Evolutionary conservation across 108 stramenopile genomes (phyloP).

Genomic region (Nitzschia putrida): DNA sequence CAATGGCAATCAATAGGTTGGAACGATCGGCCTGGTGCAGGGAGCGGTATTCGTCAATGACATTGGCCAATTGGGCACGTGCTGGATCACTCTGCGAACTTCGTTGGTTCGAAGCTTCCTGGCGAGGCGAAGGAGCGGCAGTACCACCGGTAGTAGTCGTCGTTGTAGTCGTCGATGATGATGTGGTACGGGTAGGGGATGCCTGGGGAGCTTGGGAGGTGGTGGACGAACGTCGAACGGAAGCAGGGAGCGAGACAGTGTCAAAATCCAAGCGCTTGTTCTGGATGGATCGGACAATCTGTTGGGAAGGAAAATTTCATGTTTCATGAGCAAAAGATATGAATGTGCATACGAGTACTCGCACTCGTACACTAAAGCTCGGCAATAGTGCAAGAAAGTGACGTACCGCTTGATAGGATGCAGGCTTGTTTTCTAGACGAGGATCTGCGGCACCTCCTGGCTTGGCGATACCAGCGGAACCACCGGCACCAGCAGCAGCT

Average conservation of each 20-base stretch:
- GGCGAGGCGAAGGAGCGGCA: not conserved
- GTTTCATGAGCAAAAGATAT: too few relatives aligned
- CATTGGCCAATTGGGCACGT: not conserved
- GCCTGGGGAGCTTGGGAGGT: not conserved
- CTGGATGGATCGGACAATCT: slow-evolving; percentile 8
- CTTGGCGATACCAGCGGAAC: not conserved
- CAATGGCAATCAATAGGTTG: slow-evolving; percentile 26
- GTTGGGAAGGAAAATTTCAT: too few relatives aligned
- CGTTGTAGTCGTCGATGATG: too few relatives aligned
- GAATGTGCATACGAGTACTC: too few relatives aligned
- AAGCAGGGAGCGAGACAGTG: too few relatives aligned
- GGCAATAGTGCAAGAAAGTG: too few relatives aligned
- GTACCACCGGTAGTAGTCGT: not conserved
- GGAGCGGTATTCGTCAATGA: not conserved
- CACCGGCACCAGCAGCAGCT: not conserved
- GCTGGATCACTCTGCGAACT: not conserved
- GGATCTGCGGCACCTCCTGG: not conserved
- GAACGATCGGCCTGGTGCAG: not conserved
- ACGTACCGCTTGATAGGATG: slow-evolving; percentile 4
- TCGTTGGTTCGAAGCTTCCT: slow-evolving; percentile 4
- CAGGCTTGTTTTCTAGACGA: slow-evolving; percentile 10
- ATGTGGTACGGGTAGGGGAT: too few relatives aligned
- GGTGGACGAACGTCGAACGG: not conserved
- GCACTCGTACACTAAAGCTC: too few relatives aligned
- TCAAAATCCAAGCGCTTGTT: not conserved